These are phyloP conservation scores for Aspergillus conjunctus DNA, from an alignment of 495 filamentous ascomycete species.

Conservation along the genomic window DNA sequence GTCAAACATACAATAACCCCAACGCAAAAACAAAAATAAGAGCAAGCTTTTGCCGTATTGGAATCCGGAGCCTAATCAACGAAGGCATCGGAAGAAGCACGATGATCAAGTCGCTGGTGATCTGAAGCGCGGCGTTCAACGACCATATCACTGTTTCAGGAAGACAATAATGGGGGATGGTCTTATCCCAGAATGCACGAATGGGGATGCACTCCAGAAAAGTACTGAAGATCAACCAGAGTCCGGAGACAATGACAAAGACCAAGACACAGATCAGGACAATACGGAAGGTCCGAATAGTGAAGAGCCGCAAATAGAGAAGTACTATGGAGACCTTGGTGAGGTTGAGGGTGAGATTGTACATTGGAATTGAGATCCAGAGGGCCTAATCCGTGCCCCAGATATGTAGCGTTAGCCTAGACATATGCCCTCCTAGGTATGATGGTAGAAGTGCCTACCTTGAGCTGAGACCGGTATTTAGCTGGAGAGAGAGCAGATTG, in stretches of 20 bases:
- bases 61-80: slow-evolving; percentile 43
- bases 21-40: slow-evolving; percentile 48
- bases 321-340: slow-evolving; percentile 48
- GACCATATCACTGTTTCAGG: slow-evolving; percentile 40
- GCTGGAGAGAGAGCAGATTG: background rate
- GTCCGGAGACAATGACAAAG: slow-evolving; percentile 35
- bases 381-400: slow-evolving; percentile 29
- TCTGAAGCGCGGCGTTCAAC: slow-evolving; percentile 48
- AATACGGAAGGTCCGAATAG: slow-evolving; percentile 29
- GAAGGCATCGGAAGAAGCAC: slow-evolving; percentile 50
- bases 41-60: slow-evolving; percentile 42
- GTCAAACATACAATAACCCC: slow-evolving; percentile 50
- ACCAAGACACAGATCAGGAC: slow-evolving; percentile 34
- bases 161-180: slow-evolving; percentile 31
- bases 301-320: slow-evolving; percentile 46
- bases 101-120: slow-evolving; percentile 49
- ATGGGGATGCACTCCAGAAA: slow-evolving; percentile 45
- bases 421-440: background rate
- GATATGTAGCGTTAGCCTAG: background rate
- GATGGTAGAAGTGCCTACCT: slow-evolving; percentile 13
- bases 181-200: slow-evolving; percentile 31
- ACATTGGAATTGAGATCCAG: slow-evolving; percentile 43
- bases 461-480: slow-evolving; percentile 16
- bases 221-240: slow-evolving; percentile 43
- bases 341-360: slow-evolving; percentile 46